phyloP scores from a whole-genome alignment of 495 filamentous ascomycete species.

The Penicillium odoratum region DNA sequence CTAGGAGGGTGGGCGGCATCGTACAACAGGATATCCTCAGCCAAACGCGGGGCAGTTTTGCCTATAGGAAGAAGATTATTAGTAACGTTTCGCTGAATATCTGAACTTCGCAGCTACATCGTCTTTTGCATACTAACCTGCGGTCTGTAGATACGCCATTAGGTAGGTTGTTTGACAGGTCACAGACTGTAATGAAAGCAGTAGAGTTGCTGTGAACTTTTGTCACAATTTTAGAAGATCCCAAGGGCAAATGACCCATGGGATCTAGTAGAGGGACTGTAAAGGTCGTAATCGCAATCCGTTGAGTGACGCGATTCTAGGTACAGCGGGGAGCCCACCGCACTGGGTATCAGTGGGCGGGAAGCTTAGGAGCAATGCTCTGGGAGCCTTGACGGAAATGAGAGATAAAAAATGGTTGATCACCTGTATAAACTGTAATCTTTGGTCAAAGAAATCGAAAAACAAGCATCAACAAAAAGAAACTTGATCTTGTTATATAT shows the following conservation, averaged over 20 bases:
- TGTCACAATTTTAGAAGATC: slow-evolving; percentile 13
- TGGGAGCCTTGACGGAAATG: neutral
- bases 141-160: slow-evolving; percentile 23
- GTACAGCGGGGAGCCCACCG: slow-evolving; percentile 33
- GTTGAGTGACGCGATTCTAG: slow-evolving; percentile 16
- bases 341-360: slow-evolving; percentile 23
- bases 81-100: slow-evolving; percentile 2
- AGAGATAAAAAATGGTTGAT: neutral
- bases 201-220: neutral
- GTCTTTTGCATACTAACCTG: slow-evolving; percentile 30
- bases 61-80: slow-evolving; percentile 35
- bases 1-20: slow-evolving; percentile 51
- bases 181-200: neutral
- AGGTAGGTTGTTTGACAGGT: neutral
- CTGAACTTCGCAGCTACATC: neutral
- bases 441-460: neutral
- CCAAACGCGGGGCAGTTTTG: slow-evolving; percentile 62
- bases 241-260: slow-evolving; percentile 9
- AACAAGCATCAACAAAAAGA: neutral
- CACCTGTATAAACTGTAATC: neutral
- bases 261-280: slow-evolving; percentile 2
- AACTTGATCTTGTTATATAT: neutral
- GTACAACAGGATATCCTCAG: slow-evolving; percentile 57
- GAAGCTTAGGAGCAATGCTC: slow-evolving; percentile 13
- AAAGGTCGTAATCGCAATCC: slow-evolving; percentile 3